Percentiles rank a stretch among this genome's conserved stretches.
Conservation (phyloP, 202 grass and related monocot genomes). For the Saccharum hybrid region DNA sequence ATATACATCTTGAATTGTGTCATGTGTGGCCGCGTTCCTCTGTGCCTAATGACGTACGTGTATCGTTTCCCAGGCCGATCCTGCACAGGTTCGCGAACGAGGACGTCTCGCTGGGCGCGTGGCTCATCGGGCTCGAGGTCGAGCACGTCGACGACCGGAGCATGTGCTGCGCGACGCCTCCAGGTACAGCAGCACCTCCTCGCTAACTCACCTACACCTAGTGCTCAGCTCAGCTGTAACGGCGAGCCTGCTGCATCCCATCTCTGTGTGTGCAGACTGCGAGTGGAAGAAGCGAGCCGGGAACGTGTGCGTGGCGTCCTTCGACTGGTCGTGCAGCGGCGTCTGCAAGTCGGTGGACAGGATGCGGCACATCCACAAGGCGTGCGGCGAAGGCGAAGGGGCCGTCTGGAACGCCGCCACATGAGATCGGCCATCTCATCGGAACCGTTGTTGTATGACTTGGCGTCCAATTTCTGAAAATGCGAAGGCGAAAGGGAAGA, state of each 20-base stretch:
- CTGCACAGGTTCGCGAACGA: constrained; percentile 91
- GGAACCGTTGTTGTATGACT: neutral
- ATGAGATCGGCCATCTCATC: neutral
- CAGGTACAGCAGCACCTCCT: constrained; percentile 43
- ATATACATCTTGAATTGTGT: neutral
- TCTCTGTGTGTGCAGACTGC: constrained; percentile 48
- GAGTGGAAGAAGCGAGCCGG: constrained; percentile 85
- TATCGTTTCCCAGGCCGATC: constrained; percentile 62
- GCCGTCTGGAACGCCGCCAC: constrained; percentile 65
- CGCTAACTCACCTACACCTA: neutral
- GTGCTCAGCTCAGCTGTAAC: neutral
- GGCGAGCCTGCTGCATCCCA: no score
- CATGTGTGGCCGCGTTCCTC: neutral
- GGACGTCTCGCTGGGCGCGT: constrained; percentile 88
- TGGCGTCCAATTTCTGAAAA: neutral
- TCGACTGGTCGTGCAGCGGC: constrained; percentile 90
- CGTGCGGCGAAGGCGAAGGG: constrained; percentile 76
- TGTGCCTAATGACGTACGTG: neutral
- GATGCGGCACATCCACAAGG: constrained; percentile 80
- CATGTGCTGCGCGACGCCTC: constrained; percentile 96
- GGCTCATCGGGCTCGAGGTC: constrained; percentile 89
- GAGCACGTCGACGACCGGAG: constrained; percentile 88
- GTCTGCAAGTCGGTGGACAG: constrained; percentile 79
- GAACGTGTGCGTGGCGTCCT: constrained; percentile 81
- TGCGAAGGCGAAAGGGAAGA: neutral